Evolutionary conservation across 371 early-diverging fungal species (phyloP).

Genomic region (Mortierella sp.): DNA sequence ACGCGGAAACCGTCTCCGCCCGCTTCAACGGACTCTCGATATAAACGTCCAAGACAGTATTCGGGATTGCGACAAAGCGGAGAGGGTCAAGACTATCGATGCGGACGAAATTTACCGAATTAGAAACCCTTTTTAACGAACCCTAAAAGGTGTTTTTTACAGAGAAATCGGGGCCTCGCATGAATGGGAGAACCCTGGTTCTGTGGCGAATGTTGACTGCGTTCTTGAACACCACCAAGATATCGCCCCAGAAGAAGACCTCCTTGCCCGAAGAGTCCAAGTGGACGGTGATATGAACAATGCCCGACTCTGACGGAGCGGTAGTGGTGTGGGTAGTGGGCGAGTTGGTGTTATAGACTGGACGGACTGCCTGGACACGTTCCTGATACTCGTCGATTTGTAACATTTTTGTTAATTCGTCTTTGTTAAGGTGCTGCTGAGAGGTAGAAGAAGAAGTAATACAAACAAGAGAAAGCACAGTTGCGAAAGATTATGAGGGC

Average conservation of each 20-base stretch:
- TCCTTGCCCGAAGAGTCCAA: not conserved
- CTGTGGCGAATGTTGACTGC: not conserved
- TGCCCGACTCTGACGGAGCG: not conserved
- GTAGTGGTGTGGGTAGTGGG: not conserved
- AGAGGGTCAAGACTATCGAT: not conserved
- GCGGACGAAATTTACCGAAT: not conserved
- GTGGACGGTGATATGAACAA: not conserved
- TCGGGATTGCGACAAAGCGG: not conserved
- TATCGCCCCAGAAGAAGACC: not conserved
- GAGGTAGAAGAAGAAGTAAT: too few species aligned
- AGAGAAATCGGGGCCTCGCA: not conserved
- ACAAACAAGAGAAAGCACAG: too few species aligned
- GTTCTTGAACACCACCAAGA: not conserved
- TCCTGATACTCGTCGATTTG: not conserved
- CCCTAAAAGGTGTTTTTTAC: too few species aligned
- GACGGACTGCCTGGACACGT: not conserved
- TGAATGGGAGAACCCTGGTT: not conserved
- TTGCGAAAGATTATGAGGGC: too few species aligned
- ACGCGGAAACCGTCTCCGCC: not conserved
- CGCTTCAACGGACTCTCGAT: not conserved
- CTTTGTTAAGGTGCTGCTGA: too few species aligned
- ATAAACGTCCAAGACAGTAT: not conserved
- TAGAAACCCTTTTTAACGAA: not conserved
- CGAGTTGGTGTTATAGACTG: not conserved
- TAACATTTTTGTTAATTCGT: too few species aligned